A percentile compares a stretch with the other conserved stretches of the same genome.
These are phyloP conservation scores for Hygrocybe coccinea DNA, from an alignment of 768 basidiomycete genomes.

Conservation along the genomic window DNA sequence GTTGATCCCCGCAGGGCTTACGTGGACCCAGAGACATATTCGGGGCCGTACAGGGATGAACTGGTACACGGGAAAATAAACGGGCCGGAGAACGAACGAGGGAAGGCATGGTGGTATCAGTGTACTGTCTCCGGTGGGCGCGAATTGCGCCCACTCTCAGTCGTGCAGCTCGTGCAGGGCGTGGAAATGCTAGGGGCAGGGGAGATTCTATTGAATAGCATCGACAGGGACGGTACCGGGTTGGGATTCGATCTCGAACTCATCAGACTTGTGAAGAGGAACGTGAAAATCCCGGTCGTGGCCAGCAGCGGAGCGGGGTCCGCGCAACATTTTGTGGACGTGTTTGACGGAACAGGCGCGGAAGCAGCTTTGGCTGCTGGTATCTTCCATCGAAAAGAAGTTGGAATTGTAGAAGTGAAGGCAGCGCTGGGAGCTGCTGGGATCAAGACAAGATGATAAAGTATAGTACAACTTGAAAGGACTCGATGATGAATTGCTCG, in stretches of 20 bases:
- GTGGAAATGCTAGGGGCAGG: constrained; percentile 91
- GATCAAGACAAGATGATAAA: constrained; percentile 42
- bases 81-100: constrained; percentile 51
- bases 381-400: constrained; percentile 91
- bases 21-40: constrained; percentile 61
- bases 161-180: constrained; percentile 84
- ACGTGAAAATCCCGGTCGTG: constrained; percentile 86
- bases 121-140: constrained; percentile 96
- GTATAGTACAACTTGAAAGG: neutral
- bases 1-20: constrained; percentile 88
- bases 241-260: constrained; percentile 87
- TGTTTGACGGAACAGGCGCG: constrained; percentile 72
- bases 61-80: constrained; percentile 47
- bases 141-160: constrained; percentile 76
- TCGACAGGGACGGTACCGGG: constrained; percentile 93
- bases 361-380: constrained; percentile 96
- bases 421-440: constrained; percentile 40
- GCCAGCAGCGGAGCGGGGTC: constrained; percentile 92
- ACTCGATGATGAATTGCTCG: too few relatives aligned
- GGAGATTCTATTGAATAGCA: constrained; percentile 91
- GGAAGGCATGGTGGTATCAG: constrained; percentile 96
- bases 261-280: constrained; percentile 64
- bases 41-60: constrained; percentile 64
- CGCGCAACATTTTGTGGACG: constrained; percentile 77
- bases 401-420: constrained; percentile 81